A percentile compares a stretch with the other conserved stretches of the same genome.
phyloP scores from a whole-genome alignment of 1,139 yeast genomes.

The Kodamaea arcana region DNA sequence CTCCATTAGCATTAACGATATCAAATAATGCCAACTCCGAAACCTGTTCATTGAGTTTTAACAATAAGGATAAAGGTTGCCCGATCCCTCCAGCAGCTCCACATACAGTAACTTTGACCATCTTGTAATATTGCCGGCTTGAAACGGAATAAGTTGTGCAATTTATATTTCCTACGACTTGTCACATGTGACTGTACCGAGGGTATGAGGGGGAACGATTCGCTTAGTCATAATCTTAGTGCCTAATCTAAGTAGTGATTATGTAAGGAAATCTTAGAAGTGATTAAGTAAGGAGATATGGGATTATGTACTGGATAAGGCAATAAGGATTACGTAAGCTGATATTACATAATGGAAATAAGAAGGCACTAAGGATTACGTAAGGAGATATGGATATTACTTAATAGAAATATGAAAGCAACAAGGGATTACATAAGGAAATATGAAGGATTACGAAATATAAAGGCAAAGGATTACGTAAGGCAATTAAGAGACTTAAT shows the following conservation, averaged over 20 bases:
- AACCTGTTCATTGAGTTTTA: conserved; percentile 54
- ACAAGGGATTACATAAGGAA: no score
- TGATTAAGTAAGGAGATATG: no score
- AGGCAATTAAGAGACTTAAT: no score
- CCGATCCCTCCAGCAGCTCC: conserved; percentile 86
- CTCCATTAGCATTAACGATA: conserved; percentile 66
- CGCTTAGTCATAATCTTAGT: no score
- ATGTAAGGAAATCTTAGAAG: no score
- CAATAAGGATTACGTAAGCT: not conserved
- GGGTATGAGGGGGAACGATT: not conserved
- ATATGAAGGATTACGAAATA: no score
- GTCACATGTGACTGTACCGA: not conserved
- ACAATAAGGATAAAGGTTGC: conserved; percentile 64
- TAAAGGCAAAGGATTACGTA: no score
- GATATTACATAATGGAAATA: no score
- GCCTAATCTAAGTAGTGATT: no score
- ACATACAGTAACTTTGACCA: conserved; percentile 68
- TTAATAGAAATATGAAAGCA: no score
- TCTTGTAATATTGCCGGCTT: conserved; percentile 15
- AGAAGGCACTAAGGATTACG: not conserved
- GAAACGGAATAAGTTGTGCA: not conserved
- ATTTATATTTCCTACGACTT: not conserved
- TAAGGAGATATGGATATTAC: no score
- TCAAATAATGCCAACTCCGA: conserved; percentile 60
- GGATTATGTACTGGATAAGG: no score